Conservation (phyloP, 2,329 filamentous ascomycete species). For the Achaetomium macrosporum region DNA sequence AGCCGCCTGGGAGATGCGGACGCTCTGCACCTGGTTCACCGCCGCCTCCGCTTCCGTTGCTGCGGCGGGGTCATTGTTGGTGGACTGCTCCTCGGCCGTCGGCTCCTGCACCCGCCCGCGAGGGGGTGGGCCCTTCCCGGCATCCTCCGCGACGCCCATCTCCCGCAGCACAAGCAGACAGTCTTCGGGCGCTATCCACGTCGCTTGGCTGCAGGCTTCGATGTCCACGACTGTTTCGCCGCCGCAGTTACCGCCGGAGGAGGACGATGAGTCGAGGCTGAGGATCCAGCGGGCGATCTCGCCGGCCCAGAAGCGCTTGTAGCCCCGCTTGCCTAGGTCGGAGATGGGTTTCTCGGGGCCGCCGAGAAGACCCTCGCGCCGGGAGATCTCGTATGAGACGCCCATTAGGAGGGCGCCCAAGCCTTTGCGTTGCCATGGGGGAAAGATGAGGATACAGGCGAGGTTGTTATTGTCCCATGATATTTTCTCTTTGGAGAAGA, state of each 20-base stretch:
- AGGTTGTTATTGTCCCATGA: conserved; percentile 99
- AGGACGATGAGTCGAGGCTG: conserved; percentile 29
- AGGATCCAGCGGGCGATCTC: conserved; percentile 71
- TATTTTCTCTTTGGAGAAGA: conserved; percentile 98
- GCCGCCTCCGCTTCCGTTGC: neutral
- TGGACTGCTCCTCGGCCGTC: conserved; percentile 12
- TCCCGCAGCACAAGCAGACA: conserved; percentile 70
- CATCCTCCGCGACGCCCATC: conserved; percentile 67
- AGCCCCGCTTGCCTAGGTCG: conserved; percentile 75
- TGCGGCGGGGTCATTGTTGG: neutral
- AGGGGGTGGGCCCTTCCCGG: conserved; percentile 39
- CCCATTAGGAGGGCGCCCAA: conserved; percentile 87
- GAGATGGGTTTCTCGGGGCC: conserved; percentile 93
- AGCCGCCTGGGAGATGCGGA: conserved; percentile 48
- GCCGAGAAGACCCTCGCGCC: conserved; percentile 74
- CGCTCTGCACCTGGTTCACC: conserved; percentile 36
- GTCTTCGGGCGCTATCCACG: conserved; percentile 82
- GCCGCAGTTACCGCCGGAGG: neutral
- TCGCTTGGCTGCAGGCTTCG: conserved; percentile 65
- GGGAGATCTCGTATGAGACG: conserved; percentile 85
- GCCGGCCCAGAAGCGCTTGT: conserved; percentile 78
- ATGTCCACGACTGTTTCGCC: conserved; percentile 55
- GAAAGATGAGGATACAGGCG: conserved; percentile 92
- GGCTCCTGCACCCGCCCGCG: neutral
- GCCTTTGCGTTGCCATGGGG: conserved; percentile 88